Base-by-base conservation (phyloP, 2,329 filamentous ascomycete genomes). In the Domatiomyces catenatus region DNA sequence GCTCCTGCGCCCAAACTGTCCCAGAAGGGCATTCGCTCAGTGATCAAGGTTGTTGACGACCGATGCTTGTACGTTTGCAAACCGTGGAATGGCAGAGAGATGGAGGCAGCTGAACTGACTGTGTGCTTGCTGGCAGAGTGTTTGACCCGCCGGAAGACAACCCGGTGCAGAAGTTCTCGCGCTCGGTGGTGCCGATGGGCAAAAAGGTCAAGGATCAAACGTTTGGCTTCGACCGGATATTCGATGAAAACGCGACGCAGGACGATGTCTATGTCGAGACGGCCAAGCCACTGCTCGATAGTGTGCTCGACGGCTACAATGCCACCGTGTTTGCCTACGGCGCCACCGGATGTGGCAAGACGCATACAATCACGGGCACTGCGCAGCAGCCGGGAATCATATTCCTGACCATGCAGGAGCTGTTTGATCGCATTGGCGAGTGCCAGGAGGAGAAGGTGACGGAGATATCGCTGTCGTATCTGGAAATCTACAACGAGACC, bases 401-500 rank as follows among this genome's bases (percentile, higher is more conserved):
- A 65, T 98, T 96, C 69, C 71, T 98, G 61, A 96, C 92, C 1
- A 98, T 98, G 89, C 90, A 96, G 67, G 92, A 98, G 68, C 74
- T 98, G 20, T 98, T 98, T 63, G 92, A 98, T 70, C 86, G 90
- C 67, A 94, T 98, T 58, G 73, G 75, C n/a, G 92, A 96, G 51
- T 71, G 86, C 49, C 83, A 82, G 55, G 80, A 84, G 52, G 88
- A 94, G 54, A 96, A 95, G 68, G 75, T 81, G 24, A 92, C 88
- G 2, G 92, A 96, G 62, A 74, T 98, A 49, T 87, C 89, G 0
- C 77, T 98, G 15, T 95, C 89, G 0, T 98, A 96, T 62, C 76
- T 98, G 39, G 92, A 98, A 65, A 98, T 98, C 56, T 98, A 98
- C 75, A 98, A 98, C 65, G 92, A 98, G 71, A 95, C 89, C 0